Evolutionary conservation across 768 basidiomycete genomes (phyloP).

Genomic region (Daedalea quercina): DNA sequence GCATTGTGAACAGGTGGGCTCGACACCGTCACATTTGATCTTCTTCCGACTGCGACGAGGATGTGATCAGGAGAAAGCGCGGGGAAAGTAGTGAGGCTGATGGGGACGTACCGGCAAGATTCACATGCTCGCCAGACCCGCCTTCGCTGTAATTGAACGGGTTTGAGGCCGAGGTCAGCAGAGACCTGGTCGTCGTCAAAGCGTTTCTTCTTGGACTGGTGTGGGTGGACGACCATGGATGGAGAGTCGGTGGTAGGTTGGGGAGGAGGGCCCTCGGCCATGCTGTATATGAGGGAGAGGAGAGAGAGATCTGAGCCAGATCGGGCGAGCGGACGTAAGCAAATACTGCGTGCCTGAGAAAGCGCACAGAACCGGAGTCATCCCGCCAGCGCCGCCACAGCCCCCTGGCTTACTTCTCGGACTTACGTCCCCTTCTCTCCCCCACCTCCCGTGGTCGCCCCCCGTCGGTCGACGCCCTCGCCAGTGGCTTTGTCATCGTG

Average conservation of each 20-base stretch:
- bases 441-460: neutral
- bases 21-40: constrained; percentile 87
- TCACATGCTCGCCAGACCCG: constrained; percentile 89
- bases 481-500: neutral
- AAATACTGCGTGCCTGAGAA: constrained; percentile 1
- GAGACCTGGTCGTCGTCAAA: constrained; percentile 45
- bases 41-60: constrained; percentile 65
- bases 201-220: constrained; percentile 75
- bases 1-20: constrained; percentile 84
- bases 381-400: neutral
- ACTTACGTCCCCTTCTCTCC: neutral
- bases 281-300: constrained; percentile 25
- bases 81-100: constrained; percentile 5
- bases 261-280: constrained; percentile 40
- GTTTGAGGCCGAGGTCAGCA: constrained; percentile 55
- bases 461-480: neutral
- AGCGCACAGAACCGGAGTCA: neutral
- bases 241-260: constrained; percentile 12
- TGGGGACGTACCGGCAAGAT: constrained; percentile 61
- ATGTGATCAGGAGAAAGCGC: constrained; percentile 3
- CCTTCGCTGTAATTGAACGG: constrained; percentile 69
- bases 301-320: constrained; percentile 14
- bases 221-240: constrained; percentile 20
- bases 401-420: neutral
- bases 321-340: constrained; percentile 6